Conservation (phyloP, 495 filamentous ascomycete species). For the Lasiosphaeria hispida region DNA sequence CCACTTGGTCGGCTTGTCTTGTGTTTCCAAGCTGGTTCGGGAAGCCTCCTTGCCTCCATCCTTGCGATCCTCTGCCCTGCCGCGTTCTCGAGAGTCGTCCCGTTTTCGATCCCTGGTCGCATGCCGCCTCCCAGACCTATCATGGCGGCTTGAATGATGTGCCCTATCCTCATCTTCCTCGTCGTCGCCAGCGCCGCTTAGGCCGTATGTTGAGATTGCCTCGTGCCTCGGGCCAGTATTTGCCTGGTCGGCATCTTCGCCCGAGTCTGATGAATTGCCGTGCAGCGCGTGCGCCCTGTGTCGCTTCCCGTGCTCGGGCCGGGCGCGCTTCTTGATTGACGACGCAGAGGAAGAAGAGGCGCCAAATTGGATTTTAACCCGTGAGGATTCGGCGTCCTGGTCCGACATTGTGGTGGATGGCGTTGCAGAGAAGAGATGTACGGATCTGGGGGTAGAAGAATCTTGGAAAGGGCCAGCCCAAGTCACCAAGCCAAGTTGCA, state of each 20-base stretch:
- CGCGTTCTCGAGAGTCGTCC: too few relatives aligned
- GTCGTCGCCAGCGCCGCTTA: neutral
- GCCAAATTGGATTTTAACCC: conserved; percentile 41
- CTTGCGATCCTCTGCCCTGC: too few relatives aligned
- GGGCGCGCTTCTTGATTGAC: conserved; percentile 29
- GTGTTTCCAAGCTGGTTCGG: conserved; percentile 18
- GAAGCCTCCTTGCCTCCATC: too few relatives aligned
- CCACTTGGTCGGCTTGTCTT: conserved; percentile 41
- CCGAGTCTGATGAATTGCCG: conserved; percentile 33
- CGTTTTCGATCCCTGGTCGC: too few relatives aligned
- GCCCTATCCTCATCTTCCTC: neutral
- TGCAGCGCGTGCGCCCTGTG: conserved; percentile 34
- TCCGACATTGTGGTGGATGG: conserved; percentile 20
- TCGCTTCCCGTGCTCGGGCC: conserved; percentile 37
- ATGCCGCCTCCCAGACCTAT: too few relatives aligned
- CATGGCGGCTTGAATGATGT: neutral
- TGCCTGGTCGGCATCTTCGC: conserved; percentile 25
- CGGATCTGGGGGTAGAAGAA: neutral
- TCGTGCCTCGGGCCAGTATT: conserved; percentile 27
- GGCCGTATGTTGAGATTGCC: conserved; percentile 33
- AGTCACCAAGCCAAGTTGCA: neutral
- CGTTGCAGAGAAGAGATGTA: neutral
- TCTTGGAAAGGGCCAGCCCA: too few relatives aligned
- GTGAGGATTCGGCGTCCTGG: conserved; percentile 21
- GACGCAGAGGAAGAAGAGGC: conserved; percentile 16